These are phyloP conservation scores for Hericium coralloides DNA, from an alignment of 768 basidiomycete genomes.

Conservation along the genomic window DNA sequence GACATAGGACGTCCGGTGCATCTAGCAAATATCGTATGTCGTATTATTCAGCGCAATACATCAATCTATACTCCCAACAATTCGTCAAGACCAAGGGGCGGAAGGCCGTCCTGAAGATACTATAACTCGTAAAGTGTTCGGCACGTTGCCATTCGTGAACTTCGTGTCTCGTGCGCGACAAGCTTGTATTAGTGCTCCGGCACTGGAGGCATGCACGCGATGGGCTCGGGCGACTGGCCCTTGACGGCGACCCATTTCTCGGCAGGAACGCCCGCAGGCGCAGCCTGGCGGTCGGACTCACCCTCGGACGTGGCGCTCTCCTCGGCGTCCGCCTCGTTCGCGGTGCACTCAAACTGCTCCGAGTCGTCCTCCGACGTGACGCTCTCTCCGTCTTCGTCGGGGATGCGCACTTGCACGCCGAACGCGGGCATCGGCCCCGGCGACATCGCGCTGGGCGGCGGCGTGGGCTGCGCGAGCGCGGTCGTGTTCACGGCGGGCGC, in stretches of 20 bases:
- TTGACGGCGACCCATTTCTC: conserved; percentile 77
- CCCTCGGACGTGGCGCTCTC: conserved; percentile 71
- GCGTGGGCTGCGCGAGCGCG: not conserved
- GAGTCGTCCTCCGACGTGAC: conserved; percentile 45
- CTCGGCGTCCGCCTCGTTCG: conserved; percentile 62
- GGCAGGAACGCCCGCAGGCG: conserved; percentile 15
- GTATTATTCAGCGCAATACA: no score
- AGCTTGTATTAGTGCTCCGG: not conserved
- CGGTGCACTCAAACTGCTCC: conserved; percentile 47
- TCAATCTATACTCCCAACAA: no score
- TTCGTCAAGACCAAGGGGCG: no score
- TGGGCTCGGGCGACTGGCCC: conserved; percentile 23
- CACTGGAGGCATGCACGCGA: not conserved
- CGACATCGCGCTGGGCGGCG: conserved; percentile 3
- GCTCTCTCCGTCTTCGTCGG: conserved; percentile 6
- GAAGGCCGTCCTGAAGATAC: no score
- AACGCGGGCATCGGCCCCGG: conserved; percentile 5
- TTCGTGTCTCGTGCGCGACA: not conserved
- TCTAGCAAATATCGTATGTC: no score
- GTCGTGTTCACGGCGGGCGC: not conserved
- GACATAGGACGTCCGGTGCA: no score
- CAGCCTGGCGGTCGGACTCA: conserved; percentile 37
- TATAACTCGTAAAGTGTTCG: no score
- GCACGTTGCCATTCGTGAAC: not conserved
- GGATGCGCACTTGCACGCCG: not conserved